phyloP scores from a whole-genome alignment of 1,139 yeast genomes.

The Suhomyces wounanorum region DNA sequence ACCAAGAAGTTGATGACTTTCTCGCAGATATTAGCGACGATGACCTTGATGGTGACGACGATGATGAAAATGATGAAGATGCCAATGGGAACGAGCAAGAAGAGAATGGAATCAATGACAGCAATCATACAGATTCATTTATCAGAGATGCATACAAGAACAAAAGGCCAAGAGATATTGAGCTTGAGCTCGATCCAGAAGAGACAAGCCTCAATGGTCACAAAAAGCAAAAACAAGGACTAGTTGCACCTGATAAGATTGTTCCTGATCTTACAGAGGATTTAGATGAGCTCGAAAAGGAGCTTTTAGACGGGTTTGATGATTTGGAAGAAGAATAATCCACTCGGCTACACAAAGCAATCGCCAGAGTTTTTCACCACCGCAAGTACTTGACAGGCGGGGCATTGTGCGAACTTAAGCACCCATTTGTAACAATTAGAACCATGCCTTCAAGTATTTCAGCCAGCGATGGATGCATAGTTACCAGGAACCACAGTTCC shows the following conservation, averaged over 20 bases:
- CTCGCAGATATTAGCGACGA: constrained; percentile 57
- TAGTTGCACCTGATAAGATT: constrained; percentile 14
- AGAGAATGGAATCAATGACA: constrained; percentile 8
- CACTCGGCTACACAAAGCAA: neutral
- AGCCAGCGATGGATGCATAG: neutral
- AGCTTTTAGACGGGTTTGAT: constrained; percentile 48
- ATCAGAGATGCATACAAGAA: constrained; percentile 34
- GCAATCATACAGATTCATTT: constrained; percentile 27
- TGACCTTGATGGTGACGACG: constrained; percentile 45
- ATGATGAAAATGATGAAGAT: constrained; percentile 36
- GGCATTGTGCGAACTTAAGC: neutral
- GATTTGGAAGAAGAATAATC: constrained; percentile 35
- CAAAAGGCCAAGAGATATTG: constrained; percentile 24
- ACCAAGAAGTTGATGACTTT: constrained; percentile 62
- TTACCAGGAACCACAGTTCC: neutral
- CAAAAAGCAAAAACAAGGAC: constrained; percentile 16
- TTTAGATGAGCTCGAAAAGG: constrained; percentile 49
- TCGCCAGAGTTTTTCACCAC: neutral
- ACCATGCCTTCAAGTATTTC: neutral
- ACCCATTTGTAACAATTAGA: neutral
- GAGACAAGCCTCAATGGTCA: constrained; percentile 16
- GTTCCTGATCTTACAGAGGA: constrained; percentile 19
- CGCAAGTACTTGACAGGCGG: neutral
- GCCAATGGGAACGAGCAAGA: constrained; percentile 14
- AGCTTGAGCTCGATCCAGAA: constrained; percentile 20